Evolutionary conservation across 495 filamentous ascomycete species (phyloP).

Genomic region (Penicillium ucsense): DNA sequence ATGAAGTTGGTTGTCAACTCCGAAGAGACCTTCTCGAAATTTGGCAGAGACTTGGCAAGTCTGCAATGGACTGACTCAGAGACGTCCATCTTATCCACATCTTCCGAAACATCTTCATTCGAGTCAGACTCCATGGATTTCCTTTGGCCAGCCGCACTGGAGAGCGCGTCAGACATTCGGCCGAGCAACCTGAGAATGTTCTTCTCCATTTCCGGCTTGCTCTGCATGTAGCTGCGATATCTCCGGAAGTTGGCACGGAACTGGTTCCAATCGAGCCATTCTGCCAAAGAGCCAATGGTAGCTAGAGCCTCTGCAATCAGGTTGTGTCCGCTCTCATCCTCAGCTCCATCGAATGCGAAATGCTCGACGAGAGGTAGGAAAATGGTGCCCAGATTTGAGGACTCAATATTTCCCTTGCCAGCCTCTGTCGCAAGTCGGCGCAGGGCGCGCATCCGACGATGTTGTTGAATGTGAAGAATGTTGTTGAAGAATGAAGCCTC

Average conservation of each 20-base stretch:
- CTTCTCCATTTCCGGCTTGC: slow-evolving; percentile 77
- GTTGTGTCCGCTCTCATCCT: slow-evolving; percentile 71
- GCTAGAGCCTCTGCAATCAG: slow-evolving; percentile 70
- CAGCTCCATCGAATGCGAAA: slow-evolving; percentile 74
- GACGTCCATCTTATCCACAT: slow-evolving; percentile 20
- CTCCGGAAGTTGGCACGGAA: slow-evolving; percentile 73
- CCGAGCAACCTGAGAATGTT: slow-evolving; percentile 74
- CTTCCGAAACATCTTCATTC: slow-evolving; percentile 28
- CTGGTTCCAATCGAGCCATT: slow-evolving; percentile 83
- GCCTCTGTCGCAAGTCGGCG: slow-evolving; percentile 62
- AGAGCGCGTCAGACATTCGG: slow-evolving; percentile 66
- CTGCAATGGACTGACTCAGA: slow-evolving; percentile 24
- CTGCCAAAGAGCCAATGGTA: slow-evolving; percentile 62
- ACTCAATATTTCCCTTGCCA: slow-evolving; percentile 48
- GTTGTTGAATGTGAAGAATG: slow-evolving; percentile 81
- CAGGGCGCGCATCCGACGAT: slow-evolving; percentile 75
- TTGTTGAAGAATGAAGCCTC: slow-evolving; percentile 93
- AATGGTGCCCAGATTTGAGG: slow-evolving; percentile 72
- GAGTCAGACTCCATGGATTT: slow-evolving; percentile 21
- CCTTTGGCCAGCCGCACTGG: slow-evolving; percentile 38
- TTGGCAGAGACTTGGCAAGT: slow-evolving; percentile 59
- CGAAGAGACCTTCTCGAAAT: slow-evolving; percentile 55
- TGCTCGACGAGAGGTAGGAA: slow-evolving; percentile 90
- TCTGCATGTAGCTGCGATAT: slow-evolving; percentile 68
- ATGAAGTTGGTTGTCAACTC: slow-evolving; percentile 69